Evolutionary conservation across 2,329 filamentous ascomycete species (phyloP).

Genomic region (Thielaviopsis populi): DNA sequence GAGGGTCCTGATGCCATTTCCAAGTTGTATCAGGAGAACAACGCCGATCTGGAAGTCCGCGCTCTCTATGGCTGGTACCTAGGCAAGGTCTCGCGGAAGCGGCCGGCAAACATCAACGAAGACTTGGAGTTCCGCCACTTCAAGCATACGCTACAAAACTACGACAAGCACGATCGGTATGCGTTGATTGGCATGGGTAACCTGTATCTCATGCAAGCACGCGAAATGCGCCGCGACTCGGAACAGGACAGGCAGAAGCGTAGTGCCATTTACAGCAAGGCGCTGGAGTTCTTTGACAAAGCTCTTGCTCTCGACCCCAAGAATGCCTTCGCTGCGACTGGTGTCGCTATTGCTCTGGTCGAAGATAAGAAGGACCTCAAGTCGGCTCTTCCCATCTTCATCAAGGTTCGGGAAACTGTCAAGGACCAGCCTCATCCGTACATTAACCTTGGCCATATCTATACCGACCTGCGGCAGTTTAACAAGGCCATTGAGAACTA

Average conservation of each 20-base stretch:
- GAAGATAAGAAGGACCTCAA: slow-evolving; percentile 88
- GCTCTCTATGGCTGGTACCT: slow-evolving; percentile 93
- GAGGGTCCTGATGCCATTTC: slow-evolving; percentile 76
- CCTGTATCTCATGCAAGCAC: slow-evolving; percentile 67
- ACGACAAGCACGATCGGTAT: slow-evolving; percentile 97
- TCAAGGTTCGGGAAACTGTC: slow-evolving; percentile 78
- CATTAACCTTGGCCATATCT: slow-evolving; percentile 87
- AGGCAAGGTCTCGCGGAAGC: slow-evolving; percentile 70
- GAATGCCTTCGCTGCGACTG: slow-evolving; percentile 93
- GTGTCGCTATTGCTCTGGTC: slow-evolving; percentile 81
- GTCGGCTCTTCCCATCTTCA: slow-evolving; percentile 70
- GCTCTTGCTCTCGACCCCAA: slow-evolving; percentile 84
- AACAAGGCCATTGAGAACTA: slow-evolving; percentile 89
- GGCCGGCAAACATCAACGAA: slow-evolving; percentile 63
- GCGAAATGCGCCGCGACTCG: slow-evolving; percentile 85
- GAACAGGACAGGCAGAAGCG: slow-evolving; percentile 86
- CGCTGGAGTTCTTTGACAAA: slow-evolving; percentile 98
- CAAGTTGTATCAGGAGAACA: slow-evolving; percentile 71
- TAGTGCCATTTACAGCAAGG: slow-evolving; percentile 71
- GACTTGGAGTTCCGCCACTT: slow-evolving; percentile 88
- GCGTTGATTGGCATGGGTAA: slow-evolving; percentile 96
- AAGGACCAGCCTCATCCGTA: slow-evolving; percentile 68
- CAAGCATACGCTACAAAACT: slow-evolving; percentile 86
- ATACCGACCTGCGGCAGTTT: slow-evolving; percentile 79
- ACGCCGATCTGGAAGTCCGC: slow-evolving; percentile 77